phyloP scores from a whole-genome alignment of 2,329 filamentous ascomycete species.

The Cladosporium sp. region DNA sequence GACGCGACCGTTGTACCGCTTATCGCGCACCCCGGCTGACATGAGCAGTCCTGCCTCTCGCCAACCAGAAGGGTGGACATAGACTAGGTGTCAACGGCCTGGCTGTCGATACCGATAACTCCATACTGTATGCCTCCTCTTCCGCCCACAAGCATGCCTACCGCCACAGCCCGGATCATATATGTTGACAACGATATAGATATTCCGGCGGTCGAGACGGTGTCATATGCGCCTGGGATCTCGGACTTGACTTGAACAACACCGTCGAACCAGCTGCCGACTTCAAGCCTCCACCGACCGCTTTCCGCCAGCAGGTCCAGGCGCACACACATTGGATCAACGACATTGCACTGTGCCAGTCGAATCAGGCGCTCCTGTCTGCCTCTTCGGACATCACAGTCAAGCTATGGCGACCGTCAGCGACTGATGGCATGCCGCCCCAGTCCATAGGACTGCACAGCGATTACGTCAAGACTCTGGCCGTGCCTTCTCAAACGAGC shows the following conservation, averaged over 20 bases:
- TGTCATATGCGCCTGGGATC: conserved; percentile 92
- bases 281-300: conserved; percentile 49
- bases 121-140: conserved; percentile 71
- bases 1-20: conserved; percentile 14
- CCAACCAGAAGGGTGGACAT: conserved; percentile 75
- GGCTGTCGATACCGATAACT: conserved; percentile 78
- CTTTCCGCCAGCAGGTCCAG: conserved; percentile 65
- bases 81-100: conserved; percentile 93
- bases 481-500: conserved; percentile 68
- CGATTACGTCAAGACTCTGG: conserved; percentile 95
- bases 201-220: conserved; percentile 97
- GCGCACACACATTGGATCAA: conserved; percentile 97
- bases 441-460: conserved; percentile 86
- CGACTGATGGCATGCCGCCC: conserved; percentile 64
- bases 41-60: conserved; percentile 67
- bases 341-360: conserved; percentile 79
- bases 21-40: conserved; percentile 22
- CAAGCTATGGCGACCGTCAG: conserved; percentile 82
- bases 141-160: neutral
- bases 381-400: conserved; percentile 93
- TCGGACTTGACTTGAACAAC: conserved; percentile 67
- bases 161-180: neutral
- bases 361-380: conserved; percentile 78
- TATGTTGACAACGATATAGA: conserved; percentile 52
- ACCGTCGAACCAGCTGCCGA: conserved; percentile 36